Percentiles rank a stretch among this genome's conserved stretches.
These are phyloP conservation scores for Backusella parvicylindrica DNA, from an alignment of 192 early-diverging fungal species.

Conservation along the genomic window DNA sequence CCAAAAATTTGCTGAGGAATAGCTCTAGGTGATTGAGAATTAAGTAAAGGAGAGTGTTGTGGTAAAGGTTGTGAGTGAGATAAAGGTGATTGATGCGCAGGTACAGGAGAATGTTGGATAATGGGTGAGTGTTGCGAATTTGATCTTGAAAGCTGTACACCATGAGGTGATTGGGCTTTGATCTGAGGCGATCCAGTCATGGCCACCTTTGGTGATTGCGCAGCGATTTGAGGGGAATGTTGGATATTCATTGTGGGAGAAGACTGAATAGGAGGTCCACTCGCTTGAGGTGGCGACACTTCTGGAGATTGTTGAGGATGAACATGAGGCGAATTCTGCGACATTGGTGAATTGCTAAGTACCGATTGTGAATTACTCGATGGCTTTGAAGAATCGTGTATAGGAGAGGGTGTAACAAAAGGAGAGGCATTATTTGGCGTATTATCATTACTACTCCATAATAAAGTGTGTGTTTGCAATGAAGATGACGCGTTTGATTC, in stretches of 20 bases:
- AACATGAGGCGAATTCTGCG: not conserved
- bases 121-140: not conserved
- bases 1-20: not conserved
- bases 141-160: not conserved
- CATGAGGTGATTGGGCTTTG: not conserved
- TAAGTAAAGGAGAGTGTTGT: not conserved
- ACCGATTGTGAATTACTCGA: not conserved
- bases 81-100: not conserved
- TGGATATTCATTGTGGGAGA: not conserved
- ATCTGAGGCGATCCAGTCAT: not conserved
- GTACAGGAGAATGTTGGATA: not conserved
- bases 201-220: not conserved
- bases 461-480: not conserved
- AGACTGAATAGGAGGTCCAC: not conserved
- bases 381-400: not conserved
- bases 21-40: not conserved
- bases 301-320: not conserved
- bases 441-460: not conserved
- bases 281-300: not conserved
- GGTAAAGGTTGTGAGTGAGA: not conserved
- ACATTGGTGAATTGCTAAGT: not conserved
- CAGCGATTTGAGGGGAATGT: not conserved
- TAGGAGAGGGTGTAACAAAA: not conserved
- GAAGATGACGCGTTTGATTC: slow-evolving; percentile 8
- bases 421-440: not conserved